Evolutionary conservation across 768 basidiomycete species (phyloP), one percentile per base, ranked within the genome.

Genomic region (Pleurotus citrinopileatus): DNA sequence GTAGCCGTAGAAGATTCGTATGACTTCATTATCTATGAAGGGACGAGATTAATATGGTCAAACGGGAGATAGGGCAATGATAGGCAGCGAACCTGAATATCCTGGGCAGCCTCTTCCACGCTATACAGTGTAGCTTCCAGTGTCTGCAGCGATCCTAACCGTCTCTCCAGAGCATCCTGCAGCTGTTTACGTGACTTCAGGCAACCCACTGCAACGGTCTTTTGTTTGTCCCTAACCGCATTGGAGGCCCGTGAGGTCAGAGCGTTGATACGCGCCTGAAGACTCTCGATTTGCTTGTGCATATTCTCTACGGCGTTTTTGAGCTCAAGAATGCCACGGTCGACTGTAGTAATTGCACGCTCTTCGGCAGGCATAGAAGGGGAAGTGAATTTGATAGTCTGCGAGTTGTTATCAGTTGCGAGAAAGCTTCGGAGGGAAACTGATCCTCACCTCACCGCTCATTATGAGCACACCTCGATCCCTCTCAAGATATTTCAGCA

Each of bases 71-170:
- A 28, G 12, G 10, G 20, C 36, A 50, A n/a, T 34, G 37, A 40
- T 38, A 51, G 13, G 13, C 51, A 53, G 34, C 72, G 38, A 64
- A 94, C 94, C 76, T 93, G 87, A 9, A 94, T 77, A 67, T 98
- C 90, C 2, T 87, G 87, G 25, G 90, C 90, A n/a, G 94, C 91
- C 2, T 85, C 81, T 69, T 98, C 93, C 4, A 98, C 91, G 42
- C 82, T 80, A 42, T 91, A 72, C 32, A 97, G 67, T 0, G 94
- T 93, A 10, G 81, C 74, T 59, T 89, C 84, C 6, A 98, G 73
- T 32, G 84, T 89, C 54, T 84, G 80, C 4, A 93, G 72, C 1
- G 92, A 86, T 8, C 75, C 80, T 2, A 94, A 67, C 10, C 94
- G 84, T 63, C 93, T 93, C 23, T 71, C 70, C 13, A 95, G 71